Evolutionary conservation across 1,284 basidiomycete genomes (phyloP), one percentile per base, ranked within the genome.

Genomic region (Grifola frondosa): DNA sequence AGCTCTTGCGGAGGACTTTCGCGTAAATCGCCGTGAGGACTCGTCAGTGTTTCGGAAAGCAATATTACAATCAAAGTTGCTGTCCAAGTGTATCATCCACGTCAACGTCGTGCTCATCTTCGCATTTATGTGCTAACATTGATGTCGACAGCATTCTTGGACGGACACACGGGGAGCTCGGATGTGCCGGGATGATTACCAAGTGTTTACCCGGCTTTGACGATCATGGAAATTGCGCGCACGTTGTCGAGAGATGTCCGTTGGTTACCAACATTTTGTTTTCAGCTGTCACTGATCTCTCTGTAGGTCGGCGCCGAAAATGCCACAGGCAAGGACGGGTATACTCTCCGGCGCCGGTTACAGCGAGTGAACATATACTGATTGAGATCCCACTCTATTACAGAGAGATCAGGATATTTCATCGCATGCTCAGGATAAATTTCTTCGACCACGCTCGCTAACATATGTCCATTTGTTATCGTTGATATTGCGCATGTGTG

Each of bases 1-100:
- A 84, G 59, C 70, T 3, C 73, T 85, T 4, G 66, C 70, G 22
- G 81, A 85, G 60, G 81, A 84, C 49, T 66, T 68, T 3, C 63
- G 57, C 4, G 70, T 84, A 38, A 85, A 84, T 53, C 73, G 83
- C 17, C 72, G 85, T 16, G 78, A 83, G 52, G 83, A 86, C 56
- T 80, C 83, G 1, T 74, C 84, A 60, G 62, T 78, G 15, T 70
- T 86, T 24, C 86, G 82, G 81, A 72, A 72, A 39, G 65, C 68
- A 2, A 74, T 86, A 34, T 76, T 76, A 50, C 64, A 70, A 11
- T 74, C 76, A 16, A 77, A 74, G 49, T 65, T 84, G 2, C 73
- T 86, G 20, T 64, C 70, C n/a, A 71, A 73, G 38, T 71, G 74
- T 10, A 75, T 75, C 31, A 62, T 84, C 44, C 11, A 26, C 22